Base-by-base conservation (phyloP, 345 rosid genomes). In the Aquilaria sinensis region DNA sequence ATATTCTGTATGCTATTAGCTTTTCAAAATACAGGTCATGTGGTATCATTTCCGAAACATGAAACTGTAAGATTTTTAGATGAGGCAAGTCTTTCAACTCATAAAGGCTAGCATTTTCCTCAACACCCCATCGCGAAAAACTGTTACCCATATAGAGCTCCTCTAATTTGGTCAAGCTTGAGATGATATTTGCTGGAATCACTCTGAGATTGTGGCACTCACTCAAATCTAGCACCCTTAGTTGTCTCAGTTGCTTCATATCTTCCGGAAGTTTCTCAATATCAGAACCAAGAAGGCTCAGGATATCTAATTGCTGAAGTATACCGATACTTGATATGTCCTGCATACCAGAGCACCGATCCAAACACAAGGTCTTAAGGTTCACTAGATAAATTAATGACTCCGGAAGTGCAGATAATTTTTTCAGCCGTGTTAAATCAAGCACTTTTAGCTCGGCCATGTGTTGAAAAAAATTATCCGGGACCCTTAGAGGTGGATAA, bases 391-490 rank as follows among this genome's bases (percentile, higher is more conserved):
- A 9, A 29, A 29, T 0, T 9, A 68, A n/a, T 14, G 77, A 72
- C 0, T 60, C 63, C 49, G 72, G 72, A 3, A 62, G 15, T 1
- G 58, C 53, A 6, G 6, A 16, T 41, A 74, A 13, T n/a, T n/a
- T n/a, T 9, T 33, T 10, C 30, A 66, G 0, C 0, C 6, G 0
- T 1, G 51, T 9, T 5, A 73, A 10, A 34, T 66, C 64, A 7
- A 80, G 1, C 2, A 80, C 78, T 59, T 57, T 67, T 7, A 75
- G 77, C 16, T 61, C n/a, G n/a, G n/a, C n/a, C n/a, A n/a, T n/a
- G n/a, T n/a, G n/a, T n/a, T 2, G 1, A 13, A 74, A 80, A 51
- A 76, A 51, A 0, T 3, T 3, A 0, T 63, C 61, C 0, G 73
- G 63, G 5, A 75, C 51, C 8, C 67, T 16, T 4, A 60, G 0